phyloP scores from a whole-genome alignment of 352 stramenopile species.

The Pythium folliculosum region DNA sequence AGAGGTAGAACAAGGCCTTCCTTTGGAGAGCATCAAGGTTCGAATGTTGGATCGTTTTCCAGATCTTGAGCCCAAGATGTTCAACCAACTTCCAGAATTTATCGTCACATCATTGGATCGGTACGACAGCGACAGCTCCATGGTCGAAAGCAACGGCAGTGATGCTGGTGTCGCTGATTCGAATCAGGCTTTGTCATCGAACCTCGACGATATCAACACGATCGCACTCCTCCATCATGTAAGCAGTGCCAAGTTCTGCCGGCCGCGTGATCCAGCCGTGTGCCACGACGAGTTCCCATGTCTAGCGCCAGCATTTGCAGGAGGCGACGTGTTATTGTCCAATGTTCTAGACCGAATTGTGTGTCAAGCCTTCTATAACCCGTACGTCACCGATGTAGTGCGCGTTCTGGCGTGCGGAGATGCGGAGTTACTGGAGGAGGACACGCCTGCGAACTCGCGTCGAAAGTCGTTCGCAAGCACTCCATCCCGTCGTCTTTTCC shows the following conservation, averaged over 20 bases:
- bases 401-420: slow-evolving; percentile 49
- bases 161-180: not conserved
- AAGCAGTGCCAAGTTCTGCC: slow-evolving; percentile 55
- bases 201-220: slow-evolving; percentile 28
- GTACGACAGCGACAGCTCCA: slow-evolving; percentile 30
- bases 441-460: not conserved
- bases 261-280: slow-evolving; percentile 45
- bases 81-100: slow-evolving; percentile 37
- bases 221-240: slow-evolving; percentile 49
- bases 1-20: slow-evolving; percentile 53
- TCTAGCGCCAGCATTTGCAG: slow-evolving; percentile 55
- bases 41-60: slow-evolving; percentile 53
- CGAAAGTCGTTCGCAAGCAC: not conserved
- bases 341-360: slow-evolving; percentile 65
- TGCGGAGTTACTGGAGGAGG: not conserved
- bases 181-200: not conserved
- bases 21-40: slow-evolving; percentile 57
- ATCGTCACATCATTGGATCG: slow-evolving; percentile 42
- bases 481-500: slow-evolving; percentile 32
- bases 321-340: slow-evolving; percentile 54
- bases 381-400: slow-evolving; percentile 70
- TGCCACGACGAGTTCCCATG: slow-evolving; percentile 52
- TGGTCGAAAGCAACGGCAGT: slow-evolving; percentile 2
- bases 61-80: slow-evolving; percentile 48
- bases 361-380: slow-evolving; percentile 82